Evolutionary conservation across 2,329 filamentous ascomycete genomes (phyloP), one percentile per base, ranked within the genome.

Genomic region (Fusarium metavorans): DNA sequence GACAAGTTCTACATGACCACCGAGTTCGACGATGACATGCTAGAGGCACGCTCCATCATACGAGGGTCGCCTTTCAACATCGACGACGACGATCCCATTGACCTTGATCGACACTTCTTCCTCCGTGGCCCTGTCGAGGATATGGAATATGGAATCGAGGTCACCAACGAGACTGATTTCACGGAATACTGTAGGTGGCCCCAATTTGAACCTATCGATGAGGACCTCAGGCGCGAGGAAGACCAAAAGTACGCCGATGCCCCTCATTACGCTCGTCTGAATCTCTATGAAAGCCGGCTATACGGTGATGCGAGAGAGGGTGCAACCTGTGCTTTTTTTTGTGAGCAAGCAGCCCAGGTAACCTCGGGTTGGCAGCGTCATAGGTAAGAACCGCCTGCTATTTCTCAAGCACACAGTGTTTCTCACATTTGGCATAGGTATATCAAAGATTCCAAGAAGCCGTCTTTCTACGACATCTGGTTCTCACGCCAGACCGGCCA

Each of bases 71-170:
- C 58, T 5, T 70, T 74, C 32, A 57, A 74, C 23, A 66, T 74
- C 9, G 72, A 74, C 23, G 48, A 66, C 30, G 57, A 74, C n/a
- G 61, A 70, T 10, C 66, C 67, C 5, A 64, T 72, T 5, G 72
- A 72, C 30, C 45, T 72, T 14, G 72, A 74, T 8, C 66, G 58
- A 2, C 67, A 70, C 6, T 72, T 50, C 64, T 72, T 74, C 14
- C 52, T 59, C 14, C 66, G 52, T 11, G 67, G 72, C 25, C 32
- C 70, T 1, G 52, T 48, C 25, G 32, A 64, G 14, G 18, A 50
- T 2, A 68, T 64, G 56, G 45, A 63, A n/a, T 1, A 20, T 27
- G 48, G 57, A 1, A 18, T 45, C 1, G 8, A 66, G 1, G 25
- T 8, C 13, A 0, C 41, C 14, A n/a, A 34, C 23, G 4, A 41